These are phyloP conservation scores for Aegilops tauschii DNA, from an alignment of 176 grass and related monocot genomes.

Conservation along the genomic window DNA sequence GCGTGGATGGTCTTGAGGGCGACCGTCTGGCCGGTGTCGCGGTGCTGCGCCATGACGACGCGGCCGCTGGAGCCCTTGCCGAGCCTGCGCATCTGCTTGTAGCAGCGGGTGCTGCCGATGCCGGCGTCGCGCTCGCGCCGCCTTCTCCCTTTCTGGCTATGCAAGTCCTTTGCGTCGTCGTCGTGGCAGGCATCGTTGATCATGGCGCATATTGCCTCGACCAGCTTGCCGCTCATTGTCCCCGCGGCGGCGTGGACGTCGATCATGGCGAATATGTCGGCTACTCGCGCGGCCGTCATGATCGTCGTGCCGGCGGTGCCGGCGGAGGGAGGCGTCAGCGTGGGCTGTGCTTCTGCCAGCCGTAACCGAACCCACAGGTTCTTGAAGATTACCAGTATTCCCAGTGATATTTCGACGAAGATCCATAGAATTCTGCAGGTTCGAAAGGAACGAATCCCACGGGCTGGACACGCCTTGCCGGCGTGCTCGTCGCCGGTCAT, in stretches of 20 bases:
- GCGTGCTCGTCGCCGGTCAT: not conserved
- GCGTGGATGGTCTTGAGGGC: slow-evolving; percentile 16
- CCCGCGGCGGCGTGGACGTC: not conserved
- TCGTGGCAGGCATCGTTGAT: slow-evolving; percentile 6
- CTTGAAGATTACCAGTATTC: not conserved
- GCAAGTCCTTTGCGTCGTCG: not conserved
- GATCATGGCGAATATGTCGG: not conserved
- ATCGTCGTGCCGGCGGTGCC: too few relatives aligned
- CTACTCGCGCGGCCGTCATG: not conserved
- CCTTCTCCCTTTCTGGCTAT: not conserved
- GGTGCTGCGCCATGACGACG: slow-evolving; percentile 21
- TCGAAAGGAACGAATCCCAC: not conserved
- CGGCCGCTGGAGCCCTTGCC: not conserved
- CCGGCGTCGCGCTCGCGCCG: not conserved
- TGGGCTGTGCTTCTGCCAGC: not conserved
- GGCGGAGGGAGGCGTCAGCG: not conserved
- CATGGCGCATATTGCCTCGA: slow-evolving; percentile 22
- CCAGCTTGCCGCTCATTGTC: not conserved
- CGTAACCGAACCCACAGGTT: not conserved
- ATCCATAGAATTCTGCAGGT: not conserved
- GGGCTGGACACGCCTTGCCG: not conserved
- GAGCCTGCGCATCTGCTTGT: slow-evolving; percentile 17
- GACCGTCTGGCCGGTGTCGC: slow-evolving; percentile 32
- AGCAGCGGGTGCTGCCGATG: slow-evolving; percentile 14
- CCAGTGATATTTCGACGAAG: not conserved